Conservation (phyloP, 805 yeast species). For the Lipomyces lipofer region DNA sequence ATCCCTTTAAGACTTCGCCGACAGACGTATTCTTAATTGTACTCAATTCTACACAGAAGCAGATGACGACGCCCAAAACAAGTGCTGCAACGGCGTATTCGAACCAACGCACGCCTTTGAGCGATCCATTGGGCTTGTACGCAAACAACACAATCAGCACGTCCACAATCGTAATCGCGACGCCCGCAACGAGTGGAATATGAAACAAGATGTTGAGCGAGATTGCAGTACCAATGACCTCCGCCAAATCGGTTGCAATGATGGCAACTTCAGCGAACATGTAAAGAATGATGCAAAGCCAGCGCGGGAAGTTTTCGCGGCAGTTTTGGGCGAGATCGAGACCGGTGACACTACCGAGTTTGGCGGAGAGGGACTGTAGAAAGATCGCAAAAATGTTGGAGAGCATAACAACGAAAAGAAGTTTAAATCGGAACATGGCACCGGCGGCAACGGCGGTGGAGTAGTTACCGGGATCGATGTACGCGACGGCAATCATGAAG, state of each 20-base stretch:
- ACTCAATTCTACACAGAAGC: constrained; percentile 76
- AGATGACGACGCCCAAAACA: constrained; percentile 78
- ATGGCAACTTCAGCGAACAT: constrained; percentile 85
- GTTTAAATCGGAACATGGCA: constrained; percentile 77
- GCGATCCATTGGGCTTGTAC: constrained; percentile 81
- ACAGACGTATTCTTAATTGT: constrained; percentile 56
- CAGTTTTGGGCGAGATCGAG: constrained; percentile 87
- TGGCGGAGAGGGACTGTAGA: constrained; percentile 80
- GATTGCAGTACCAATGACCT: constrained; percentile 96
- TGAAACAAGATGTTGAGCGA: constrained; percentile 80
- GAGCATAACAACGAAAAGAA: constrained; percentile 73
- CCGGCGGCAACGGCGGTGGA: constrained; percentile 94
- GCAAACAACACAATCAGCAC: constrained; percentile 84
- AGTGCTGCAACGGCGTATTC: constrained; percentile 78
- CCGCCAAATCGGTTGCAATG: constrained; percentile 94
- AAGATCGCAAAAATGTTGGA: constrained; percentile 86
- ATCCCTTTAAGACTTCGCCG: constrained; percentile 68
- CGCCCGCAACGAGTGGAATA: constrained; percentile 81
- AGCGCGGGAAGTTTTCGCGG: constrained; percentile 66
- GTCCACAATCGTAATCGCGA: constrained; percentile 79
- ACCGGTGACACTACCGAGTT: constrained; percentile 92
- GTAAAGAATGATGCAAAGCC: constrained; percentile 55
- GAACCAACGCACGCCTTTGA: constrained; percentile 72
- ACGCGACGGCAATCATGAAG: constrained; percentile 89
- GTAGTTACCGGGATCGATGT: constrained; percentile 97